Evolutionary conservation across 2,329 filamentous ascomycete species (phyloP).

Genomic region (Rutstroemia sp.): DNA sequence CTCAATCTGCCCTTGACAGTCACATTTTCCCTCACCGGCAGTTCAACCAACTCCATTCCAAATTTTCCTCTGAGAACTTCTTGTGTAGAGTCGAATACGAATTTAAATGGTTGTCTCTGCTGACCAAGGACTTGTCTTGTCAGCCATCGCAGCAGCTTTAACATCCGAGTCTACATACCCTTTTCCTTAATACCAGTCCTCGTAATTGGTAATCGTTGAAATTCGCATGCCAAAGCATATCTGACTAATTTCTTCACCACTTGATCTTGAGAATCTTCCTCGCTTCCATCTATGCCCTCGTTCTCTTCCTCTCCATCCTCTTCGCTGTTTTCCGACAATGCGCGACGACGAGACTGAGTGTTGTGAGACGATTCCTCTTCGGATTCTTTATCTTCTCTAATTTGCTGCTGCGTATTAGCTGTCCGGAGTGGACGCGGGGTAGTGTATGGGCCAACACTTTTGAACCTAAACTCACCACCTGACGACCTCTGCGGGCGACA

Average conservation of each 20-base stretch:
- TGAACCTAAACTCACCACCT: neutral
- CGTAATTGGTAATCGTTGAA: slow-evolving; percentile 50
- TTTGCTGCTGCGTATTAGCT: slow-evolving; percentile 14
- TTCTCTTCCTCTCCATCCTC: slow-evolving; percentile 17
- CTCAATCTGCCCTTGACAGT: slow-evolving; percentile 74
- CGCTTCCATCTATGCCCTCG: slow-evolving; percentile 22
- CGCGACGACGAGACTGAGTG: slow-evolving; percentile 19
- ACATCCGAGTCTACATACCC: slow-evolving; percentile 34
- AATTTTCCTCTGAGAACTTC: slow-evolving; percentile 62
- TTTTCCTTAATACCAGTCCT: slow-evolving; percentile 57
- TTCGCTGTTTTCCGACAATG: slow-evolving; percentile 23
- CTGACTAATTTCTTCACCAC: slow-evolving; percentile 61
- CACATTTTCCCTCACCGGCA: slow-evolving; percentile 74
- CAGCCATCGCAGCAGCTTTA: neutral
- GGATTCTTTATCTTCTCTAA: slow-evolving; percentile 21
- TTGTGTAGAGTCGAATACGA: slow-evolving; percentile 73
- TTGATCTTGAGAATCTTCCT: slow-evolving; percentile 33
- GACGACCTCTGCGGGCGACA: neutral
- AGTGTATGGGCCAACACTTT: neutral
- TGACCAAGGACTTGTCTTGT: slow-evolving; percentile 28
- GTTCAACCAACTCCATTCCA: slow-evolving; percentile 87
- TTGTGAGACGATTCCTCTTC: slow-evolving; percentile 21
- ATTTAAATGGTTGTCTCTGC: slow-evolving; percentile 62
- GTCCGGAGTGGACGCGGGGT: neutral
- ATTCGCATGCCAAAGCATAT: slow-evolving; percentile 60